Percentiles rank a stretch among this genome's conserved stretches.
These are phyloP conservation scores for Phoma sp. DNA, from an alignment of 2,329 filamentous ascomycete genomes.

Conservation along the genomic window DNA sequence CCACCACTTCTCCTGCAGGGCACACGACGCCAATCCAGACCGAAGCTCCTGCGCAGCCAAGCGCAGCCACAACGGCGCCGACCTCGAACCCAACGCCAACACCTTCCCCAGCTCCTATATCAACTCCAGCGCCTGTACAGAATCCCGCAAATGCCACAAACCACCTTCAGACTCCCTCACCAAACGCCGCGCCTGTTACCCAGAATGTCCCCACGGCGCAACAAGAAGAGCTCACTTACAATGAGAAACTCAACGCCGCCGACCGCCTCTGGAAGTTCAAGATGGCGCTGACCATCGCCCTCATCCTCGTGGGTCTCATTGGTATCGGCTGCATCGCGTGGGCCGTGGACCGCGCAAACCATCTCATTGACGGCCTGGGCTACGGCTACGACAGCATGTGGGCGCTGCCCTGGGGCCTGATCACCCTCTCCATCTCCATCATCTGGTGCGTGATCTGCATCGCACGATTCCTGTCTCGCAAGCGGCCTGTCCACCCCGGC, in stretches of 20 bases:
- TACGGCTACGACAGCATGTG: slow-evolving; percentile 21
- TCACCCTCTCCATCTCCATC: slow-evolving; percentile 40
- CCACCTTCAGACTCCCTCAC: neutral
- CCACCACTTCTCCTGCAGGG: slow-evolving; percentile 8
- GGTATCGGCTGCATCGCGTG: slow-evolving; percentile 42
- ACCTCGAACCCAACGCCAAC: neutral
- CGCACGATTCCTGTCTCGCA: slow-evolving; percentile 32
- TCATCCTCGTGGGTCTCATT: slow-evolving; percentile 35
- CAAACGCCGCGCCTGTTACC: neutral
- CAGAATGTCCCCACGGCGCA: slow-evolving; percentile 1
- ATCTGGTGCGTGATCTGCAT: slow-evolving; percentile 40
- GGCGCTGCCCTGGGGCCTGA: slow-evolving; percentile 29
- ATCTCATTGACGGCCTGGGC: neutral
- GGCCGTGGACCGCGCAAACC: slow-evolving; percentile 15
- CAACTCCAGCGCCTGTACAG: neutral
- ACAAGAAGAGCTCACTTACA: slow-evolving; percentile 19
- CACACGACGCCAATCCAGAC: slow-evolving; percentile 1
- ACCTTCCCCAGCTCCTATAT: neutral
- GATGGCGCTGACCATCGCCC: slow-evolving; percentile 24
- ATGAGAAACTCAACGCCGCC: slow-evolving; percentile 33
- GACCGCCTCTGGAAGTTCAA: slow-evolving; percentile 45
- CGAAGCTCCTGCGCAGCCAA: neutral
- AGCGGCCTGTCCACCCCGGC: slow-evolving; percentile 43
- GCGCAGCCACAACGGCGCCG: neutral
- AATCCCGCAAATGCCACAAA: neutral